Conservation (phyloP, 768 basidiomycete species). For the Hemileccinum impolitum region DNA sequence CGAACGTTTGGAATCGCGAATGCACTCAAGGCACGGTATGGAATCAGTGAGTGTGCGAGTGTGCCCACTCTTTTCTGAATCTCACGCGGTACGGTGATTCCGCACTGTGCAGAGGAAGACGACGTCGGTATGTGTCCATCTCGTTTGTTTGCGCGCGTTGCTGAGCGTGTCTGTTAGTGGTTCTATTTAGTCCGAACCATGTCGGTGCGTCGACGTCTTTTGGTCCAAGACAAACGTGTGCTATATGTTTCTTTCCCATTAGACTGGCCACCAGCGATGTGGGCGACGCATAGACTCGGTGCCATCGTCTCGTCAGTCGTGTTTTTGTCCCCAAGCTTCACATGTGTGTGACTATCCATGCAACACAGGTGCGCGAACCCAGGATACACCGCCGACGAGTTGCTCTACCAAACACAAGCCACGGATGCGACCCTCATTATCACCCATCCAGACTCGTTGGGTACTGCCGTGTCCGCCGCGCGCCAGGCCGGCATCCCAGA, state of each 20-base stretch:
- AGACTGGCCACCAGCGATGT: conserved; percentile 57
- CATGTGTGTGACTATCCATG: background rate
- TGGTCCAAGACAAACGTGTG: background rate
- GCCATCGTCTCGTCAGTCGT: conserved; percentile 52
- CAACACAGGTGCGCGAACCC: conserved; percentile 33
- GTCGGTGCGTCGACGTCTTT: conserved; percentile 40
- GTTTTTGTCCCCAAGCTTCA: background rate
- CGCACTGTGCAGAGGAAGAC: conserved; percentile 36
- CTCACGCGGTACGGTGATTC: background rate
- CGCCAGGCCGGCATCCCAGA: conserved; percentile 28
- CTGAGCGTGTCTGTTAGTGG: conserved; percentile 38
- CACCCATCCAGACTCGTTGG: conserved; percentile 27
- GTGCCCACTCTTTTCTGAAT: background rate
- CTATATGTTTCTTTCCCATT: background rate
- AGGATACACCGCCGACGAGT: conserved; percentile 31
- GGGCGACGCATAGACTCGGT: conserved; percentile 59
- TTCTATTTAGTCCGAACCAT: conserved; percentile 63
- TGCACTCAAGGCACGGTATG: conserved; percentile 45
- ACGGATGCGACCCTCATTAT: conserved; percentile 30
- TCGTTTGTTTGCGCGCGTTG: background rate
- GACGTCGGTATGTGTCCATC: conserved; percentile 45
- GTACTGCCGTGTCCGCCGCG: conserved; percentile 30
- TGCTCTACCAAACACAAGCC: conserved; percentile 31
- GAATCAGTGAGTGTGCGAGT: conserved; percentile 38
- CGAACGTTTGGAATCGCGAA: conserved; percentile 55